Percentiles rank a stretch among this genome's conserved stretches.
These are phyloP conservation scores for Moricandia moricandioides DNA, from an alignment of 345 rosid species.

Conservation along the genomic window DNA sequence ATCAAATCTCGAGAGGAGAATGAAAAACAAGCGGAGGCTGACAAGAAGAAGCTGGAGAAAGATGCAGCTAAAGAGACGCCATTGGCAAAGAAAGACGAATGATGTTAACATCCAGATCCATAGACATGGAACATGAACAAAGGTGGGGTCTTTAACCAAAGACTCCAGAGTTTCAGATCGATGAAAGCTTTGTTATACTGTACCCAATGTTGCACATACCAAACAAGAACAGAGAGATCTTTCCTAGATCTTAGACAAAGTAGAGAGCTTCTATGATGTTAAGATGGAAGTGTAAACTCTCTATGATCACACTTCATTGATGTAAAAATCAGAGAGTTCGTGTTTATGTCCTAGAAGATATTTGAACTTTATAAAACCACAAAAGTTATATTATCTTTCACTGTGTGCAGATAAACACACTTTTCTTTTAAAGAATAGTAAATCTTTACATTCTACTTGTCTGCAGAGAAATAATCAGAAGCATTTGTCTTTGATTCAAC, in stretches of 20 bases:
- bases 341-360: conserved; percentile 1
- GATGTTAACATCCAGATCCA: conserved; percentile 35
- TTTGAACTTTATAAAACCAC: not conserved
- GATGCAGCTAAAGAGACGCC: conserved; percentile 75
- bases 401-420: not conserved
- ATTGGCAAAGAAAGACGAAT: conserved; percentile 56
- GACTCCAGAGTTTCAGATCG: conserved; percentile 14
- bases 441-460: conserved; percentile 6
- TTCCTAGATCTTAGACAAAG: conserved; percentile 30
- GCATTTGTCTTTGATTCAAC: not conserved
- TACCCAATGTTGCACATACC: conserved; percentile 30
- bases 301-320: conserved; percentile 18
- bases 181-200: conserved; percentile 8
- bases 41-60: conserved; percentile 87
- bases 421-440: not conserved
- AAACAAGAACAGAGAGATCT: conserved; percentile 24
- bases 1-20: conserved; percentile 81
- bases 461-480: conserved; percentile 19
- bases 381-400: not conserved
- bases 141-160: conserved; percentile 5
- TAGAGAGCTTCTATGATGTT: conserved; percentile 20
- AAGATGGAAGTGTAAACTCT: conserved; percentile 22
- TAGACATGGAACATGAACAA: conserved; percentile 34
- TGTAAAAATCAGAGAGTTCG: conserved; percentile 25
- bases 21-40: conserved; percentile 75